Evolutionary conservation across 192 early-diverging fungal species (phyloP), one percentile per base, ranked within the genome.

Genomic region (Coemansia sp.): DNA sequence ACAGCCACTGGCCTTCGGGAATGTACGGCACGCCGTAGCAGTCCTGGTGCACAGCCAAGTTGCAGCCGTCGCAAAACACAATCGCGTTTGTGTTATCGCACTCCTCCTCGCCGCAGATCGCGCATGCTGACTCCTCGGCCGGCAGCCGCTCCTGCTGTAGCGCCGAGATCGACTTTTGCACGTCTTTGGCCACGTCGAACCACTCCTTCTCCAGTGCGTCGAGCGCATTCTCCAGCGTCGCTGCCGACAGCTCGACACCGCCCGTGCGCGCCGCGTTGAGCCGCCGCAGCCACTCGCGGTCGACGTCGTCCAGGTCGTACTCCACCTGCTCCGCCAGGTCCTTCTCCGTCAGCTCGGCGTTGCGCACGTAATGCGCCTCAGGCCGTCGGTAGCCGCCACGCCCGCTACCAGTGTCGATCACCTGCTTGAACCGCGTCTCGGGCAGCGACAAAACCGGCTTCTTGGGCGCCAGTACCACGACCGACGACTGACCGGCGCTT

Each of bases 1-100:
- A 99, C 29, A 99, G 83, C 97, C 97, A 99, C 75, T 97, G 96
- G 11, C 96, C 97, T 84, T 99, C 97, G 10, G 97, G 97, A 56
- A 99, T 97, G 73, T 92, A 98, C 2, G 97, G 96, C 48, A 99
- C 89, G 22, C 97, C 97, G 76, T 99, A 99, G 75, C 97, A 99
- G 74, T 98, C 96, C 85, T 99, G 97, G 84, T 99, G 97, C 8
- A 99, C 97, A 2, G 96, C 96, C 56, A 99, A 74, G 73, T 99
- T 96, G 75, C 97, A 99, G 0, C 97, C 97, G 78, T 99, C 97
- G 83, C 97, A 99, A 68, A 97, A 99, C 6, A 99, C 97, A 56
- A 99, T 99, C 0, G 95, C 96, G 71, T 99, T 99, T 72, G 91
- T 90, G 74, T 99, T 99, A 82, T 99, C 97, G 78, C 93, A 92